Base-by-base conservation (phyloP, 495 filamentous ascomycete genomes). In the Penicillium goetzii region DNA sequence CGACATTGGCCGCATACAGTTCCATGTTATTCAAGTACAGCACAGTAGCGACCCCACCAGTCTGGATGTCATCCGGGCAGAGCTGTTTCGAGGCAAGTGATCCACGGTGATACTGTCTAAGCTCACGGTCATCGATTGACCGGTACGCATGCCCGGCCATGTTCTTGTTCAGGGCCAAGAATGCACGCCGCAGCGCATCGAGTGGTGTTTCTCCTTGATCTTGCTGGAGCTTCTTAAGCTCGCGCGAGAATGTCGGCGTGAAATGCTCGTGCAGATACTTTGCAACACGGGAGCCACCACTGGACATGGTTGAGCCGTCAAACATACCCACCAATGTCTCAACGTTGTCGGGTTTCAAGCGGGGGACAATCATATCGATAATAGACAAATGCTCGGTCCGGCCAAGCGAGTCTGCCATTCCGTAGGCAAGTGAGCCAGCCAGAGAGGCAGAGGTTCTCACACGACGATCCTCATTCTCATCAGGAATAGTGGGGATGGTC, bases 181-280 rank as follows among this genome's bases (percentile, higher is more conserved):
- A 99, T 0, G 95, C 86, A 26, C 95, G 85, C 51, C 95, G 80
- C 57, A 99, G 74, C 10, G 96, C 95, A 76, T 96, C 93, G 1
- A 81, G 80, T 1, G 96, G 89, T 0, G 82, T 91, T 70, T 97
- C 95, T 34, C 71, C 69, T 32, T 73, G 73, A 30, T 80, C 79
- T 4, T 55, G 64, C 21, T 78, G 74, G 11, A 83, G 61, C 55
- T 85, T 88, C 60, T 89, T 89, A 36, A 99, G 78, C 72, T 99
- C 95, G 57, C 89, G 84, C 1, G 84, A 85, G 72, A 99, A 93
- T 28, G 90, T 90, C 59, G 87, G 82, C 4, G 89, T 88, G 74
- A 99, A 96, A 64, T 96, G 91, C 73, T 99, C 96, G 65, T 98
- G 93, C 33, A 99, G 82, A 64, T 90, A 98, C 72, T 97, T 97